Percentiles rank a stretch among this genome's conserved stretches.
phyloP scores from a whole-genome alignment of 1,284 basidiomycete species.

The Trichosporon faecale region DNA sequence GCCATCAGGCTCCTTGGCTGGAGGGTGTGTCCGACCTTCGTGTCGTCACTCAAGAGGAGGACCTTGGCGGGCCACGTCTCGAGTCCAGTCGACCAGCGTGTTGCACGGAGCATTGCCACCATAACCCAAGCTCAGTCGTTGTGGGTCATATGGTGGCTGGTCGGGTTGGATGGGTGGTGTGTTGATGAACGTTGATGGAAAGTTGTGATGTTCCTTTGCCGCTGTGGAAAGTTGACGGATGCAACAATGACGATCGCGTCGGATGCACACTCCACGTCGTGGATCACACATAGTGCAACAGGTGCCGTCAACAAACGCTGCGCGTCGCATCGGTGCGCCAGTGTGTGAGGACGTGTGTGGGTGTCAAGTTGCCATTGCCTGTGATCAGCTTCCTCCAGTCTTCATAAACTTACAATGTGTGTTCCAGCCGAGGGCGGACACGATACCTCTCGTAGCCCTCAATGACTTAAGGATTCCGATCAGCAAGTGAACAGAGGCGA shows the following conservation, averaged over 20 bases:
- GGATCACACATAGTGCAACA: not conserved
- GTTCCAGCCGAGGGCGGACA: too few relatives aligned
- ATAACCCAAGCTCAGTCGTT: not conserved
- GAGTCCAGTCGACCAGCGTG: not conserved
- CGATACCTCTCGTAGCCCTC: too few relatives aligned
- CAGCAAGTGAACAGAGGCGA: not conserved
- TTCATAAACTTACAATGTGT: too few relatives aligned
- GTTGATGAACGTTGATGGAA: not conserved
- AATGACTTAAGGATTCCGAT: not conserved
- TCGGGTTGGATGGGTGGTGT: not conserved
- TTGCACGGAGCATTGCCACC: not conserved
- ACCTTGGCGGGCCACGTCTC: not conserved
- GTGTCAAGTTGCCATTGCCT: not conserved
- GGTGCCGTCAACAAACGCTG: not conserved
- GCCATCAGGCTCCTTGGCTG: not conserved
- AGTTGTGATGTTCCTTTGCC: too few relatives aligned
- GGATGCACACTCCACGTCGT: not conserved
- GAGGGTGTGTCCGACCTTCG: not conserved
- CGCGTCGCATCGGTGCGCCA: not conserved
- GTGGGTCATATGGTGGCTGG: not conserved
- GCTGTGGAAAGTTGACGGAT: not conserved
- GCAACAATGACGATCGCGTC: not conserved
- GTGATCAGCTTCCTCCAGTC: not conserved
- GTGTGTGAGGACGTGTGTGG: not conserved
- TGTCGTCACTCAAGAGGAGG: not conserved